Conservation (phyloP, 192 early-diverging fungal genomes). For the Backusella morwellensis region DNA sequence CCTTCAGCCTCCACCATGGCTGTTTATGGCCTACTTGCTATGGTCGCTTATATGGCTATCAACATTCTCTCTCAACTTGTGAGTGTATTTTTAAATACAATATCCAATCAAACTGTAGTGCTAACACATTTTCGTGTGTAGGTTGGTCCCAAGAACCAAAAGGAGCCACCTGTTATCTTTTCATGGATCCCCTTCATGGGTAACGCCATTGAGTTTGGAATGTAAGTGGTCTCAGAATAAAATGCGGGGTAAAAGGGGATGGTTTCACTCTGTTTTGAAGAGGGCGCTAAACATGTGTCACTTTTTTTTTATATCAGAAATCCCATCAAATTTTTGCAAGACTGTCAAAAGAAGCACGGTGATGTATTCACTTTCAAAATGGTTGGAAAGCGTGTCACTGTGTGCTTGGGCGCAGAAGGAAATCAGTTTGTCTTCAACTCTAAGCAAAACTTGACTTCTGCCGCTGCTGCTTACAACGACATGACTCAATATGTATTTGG, state of each 20-base stretch:
- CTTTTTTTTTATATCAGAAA: constrained; percentile 34
- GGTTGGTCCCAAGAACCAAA: constrained; percentile 33
- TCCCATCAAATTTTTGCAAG: constrained; percentile 83
- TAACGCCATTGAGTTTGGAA: constrained; percentile 81
- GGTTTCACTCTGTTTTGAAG: neutral
- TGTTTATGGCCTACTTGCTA: constrained; percentile 17
- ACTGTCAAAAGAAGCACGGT: constrained; percentile 82
- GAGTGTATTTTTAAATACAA: neutral
- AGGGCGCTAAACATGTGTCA: neutral
- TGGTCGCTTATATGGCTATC: constrained; percentile 14
- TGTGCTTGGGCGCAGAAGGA: constrained; percentile 86
- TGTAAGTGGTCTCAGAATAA: constrained; percentile 36
- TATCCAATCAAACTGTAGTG: neutral
- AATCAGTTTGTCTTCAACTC: constrained; percentile 98
- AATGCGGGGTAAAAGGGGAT: neutral
- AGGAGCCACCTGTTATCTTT: constrained; percentile 67
- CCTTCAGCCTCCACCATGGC: constrained; percentile 15
- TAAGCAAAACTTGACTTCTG: constrained; percentile 78
- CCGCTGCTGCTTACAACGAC: constrained; percentile 90
- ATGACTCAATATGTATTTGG: constrained; percentile 96
- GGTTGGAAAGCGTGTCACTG: constrained; percentile 89
- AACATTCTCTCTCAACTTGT: constrained; percentile 35
- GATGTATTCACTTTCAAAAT: constrained; percentile 92
- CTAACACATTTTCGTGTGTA: neutral
- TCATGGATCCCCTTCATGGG: constrained; percentile 90